Conservation (phyloP, 345 rosid species). For the Trapa incisa region DNA sequence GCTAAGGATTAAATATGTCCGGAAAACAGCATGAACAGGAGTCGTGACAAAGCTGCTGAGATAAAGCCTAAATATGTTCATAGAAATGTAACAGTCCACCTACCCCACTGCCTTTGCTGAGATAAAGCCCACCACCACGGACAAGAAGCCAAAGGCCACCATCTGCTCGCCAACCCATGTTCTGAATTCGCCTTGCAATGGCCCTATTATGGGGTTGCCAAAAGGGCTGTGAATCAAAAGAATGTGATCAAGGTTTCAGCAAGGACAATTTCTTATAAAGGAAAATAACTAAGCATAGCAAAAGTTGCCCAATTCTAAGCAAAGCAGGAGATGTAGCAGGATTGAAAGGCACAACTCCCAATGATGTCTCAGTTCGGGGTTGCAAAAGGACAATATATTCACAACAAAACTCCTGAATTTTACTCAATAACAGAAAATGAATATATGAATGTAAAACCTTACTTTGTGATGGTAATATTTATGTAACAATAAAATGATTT, state of each 20-base stretch:
- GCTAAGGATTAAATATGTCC: not conserved
- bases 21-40: not conserved
- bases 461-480: not conserved
- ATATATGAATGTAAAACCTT: not conserved
- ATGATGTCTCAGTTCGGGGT: not conserved
- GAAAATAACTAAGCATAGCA: not conserved
- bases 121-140: conserved; percentile 96
- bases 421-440: not conserved
- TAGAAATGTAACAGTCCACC: conserved; percentile 12
- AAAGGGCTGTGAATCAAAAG: conserved; percentile 39
- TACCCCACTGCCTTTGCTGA: conserved; percentile 93
- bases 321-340: not conserved
- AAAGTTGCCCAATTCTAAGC: not conserved
- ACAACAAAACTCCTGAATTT: not conserved
- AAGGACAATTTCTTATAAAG: not conserved
- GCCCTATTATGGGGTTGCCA: conserved; percentile 99
- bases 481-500: not conserved
- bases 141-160: conserved; percentile 99
- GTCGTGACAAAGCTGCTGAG: too few species aligned
- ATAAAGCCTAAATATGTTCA: not conserved
- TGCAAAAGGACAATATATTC: not conserved
- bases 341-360: not conserved
- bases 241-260: not conserved
- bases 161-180: conserved; percentile 99
- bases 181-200: conserved; percentile 87